Percentiles rank a stretch among this genome's conserved stretches.
phyloP scores from a whole-genome alignment of 148 eudicot genomes.

The Linanthus parryae region DNA sequence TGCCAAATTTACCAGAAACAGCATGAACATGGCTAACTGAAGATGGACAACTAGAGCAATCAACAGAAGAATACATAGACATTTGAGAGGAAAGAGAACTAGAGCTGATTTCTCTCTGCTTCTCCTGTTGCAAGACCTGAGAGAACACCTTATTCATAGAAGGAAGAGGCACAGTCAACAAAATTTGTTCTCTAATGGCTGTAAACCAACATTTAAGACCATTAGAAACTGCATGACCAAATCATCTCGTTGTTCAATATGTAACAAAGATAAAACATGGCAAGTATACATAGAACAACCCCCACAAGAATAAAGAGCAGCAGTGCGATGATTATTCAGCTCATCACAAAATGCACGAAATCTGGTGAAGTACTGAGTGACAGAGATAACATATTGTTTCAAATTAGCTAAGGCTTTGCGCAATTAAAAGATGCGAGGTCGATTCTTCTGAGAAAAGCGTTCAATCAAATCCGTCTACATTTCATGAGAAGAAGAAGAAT shows the following conservation, averaged over 20 bases:
- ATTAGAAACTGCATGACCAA: neutral
- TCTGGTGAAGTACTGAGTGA: neutral
- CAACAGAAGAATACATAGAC: too few species aligned
- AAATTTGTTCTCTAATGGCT: neutral
- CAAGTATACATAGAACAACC: neutral
- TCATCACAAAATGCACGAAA: neutral
- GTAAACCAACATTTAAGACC: neutral
- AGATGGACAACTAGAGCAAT: too few species aligned
- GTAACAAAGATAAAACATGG: neutral
- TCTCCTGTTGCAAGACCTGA: too few species aligned
- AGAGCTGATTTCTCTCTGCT: too few species aligned
- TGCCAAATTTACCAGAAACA: too few species aligned
- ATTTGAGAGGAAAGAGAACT: too few species aligned
- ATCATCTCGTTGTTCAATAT: neutral
- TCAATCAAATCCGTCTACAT: neutral
- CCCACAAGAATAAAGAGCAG: neutral
- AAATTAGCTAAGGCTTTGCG: neutral
- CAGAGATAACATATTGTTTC: neutral
- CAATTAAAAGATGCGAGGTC: neutral
- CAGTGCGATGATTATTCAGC: neutral
- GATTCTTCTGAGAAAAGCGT: neutral
- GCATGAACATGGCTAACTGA: too few species aligned
- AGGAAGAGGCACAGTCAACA: neutral
- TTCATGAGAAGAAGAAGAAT: neutral
- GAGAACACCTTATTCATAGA: too few species aligned